These are phyloP conservation scores for Megacollybia marginata DNA, from an alignment of 768 basidiomycete genomes.

Conservation along the genomic window DNA sequence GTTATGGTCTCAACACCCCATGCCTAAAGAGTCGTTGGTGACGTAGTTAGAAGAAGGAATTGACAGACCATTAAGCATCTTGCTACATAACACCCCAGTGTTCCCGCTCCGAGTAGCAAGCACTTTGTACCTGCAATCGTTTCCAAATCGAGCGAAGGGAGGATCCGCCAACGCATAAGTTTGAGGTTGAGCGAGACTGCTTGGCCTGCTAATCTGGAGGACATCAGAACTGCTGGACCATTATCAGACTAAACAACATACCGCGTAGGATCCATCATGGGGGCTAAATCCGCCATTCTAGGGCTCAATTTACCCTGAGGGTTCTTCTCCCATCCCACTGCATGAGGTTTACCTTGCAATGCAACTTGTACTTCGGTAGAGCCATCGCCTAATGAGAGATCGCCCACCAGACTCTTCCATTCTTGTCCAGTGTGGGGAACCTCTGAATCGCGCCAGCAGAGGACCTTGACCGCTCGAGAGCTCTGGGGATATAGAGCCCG, in stretches of 20 bases:
- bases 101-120: slow-evolving; percentile 89
- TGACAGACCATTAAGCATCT: slow-evolving; percentile 74
- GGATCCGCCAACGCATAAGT: slow-evolving; percentile 95
- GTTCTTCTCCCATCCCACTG: slow-evolving; percentile 97
- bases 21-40: slow-evolving; percentile 42
- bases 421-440: slow-evolving; percentile 26
- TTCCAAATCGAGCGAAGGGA: slow-evolving; percentile 84
- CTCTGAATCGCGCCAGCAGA: slow-evolving; percentile 74
- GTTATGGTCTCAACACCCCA: slow-evolving; percentile 97
- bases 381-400: slow-evolving; percentile 28
- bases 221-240: background rate
- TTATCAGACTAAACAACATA: slow-evolving; percentile 15
- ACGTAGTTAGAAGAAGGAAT: background rate
- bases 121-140: slow-evolving; percentile 76
- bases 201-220: slow-evolving; percentile 77
- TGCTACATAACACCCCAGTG: slow-evolving; percentile 94
- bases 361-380: background rate
- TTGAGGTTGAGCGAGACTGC: slow-evolving; percentile 98
- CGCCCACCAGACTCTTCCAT: slow-evolving; percentile 63
- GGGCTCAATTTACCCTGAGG: slow-evolving; percentile 80
- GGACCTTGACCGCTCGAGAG: slow-evolving; percentile 46
- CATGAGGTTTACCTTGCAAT: slow-evolving; percentile 35
- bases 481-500: slow-evolving; percentile 46
- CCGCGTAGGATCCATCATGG: slow-evolving; percentile 93
- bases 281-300: slow-evolving; percentile 81